phyloP scores from a whole-genome alignment of 345 rosid genomes.

The Sisymbrium altissimum region DNA sequence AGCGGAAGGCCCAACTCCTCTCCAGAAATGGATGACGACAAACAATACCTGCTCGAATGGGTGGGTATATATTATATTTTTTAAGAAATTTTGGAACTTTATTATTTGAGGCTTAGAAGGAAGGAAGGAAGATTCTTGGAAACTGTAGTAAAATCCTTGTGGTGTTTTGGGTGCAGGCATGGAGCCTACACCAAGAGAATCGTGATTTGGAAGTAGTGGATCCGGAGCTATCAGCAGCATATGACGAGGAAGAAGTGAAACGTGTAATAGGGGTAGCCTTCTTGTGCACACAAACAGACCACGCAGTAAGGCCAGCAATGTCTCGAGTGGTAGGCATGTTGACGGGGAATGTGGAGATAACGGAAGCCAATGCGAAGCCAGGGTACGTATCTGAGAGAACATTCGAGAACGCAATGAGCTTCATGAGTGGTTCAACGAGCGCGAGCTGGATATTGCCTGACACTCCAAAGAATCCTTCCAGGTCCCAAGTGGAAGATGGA shows the following conservation, averaged over 20 bases:
- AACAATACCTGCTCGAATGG: constrained; percentile 72
- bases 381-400: constrained; percentile 58
- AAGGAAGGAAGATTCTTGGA: too few relatives aligned
- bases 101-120: not conserved
- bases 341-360: constrained; percentile 49
- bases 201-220: constrained; percentile 40
- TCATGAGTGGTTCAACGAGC: constrained; percentile 37
- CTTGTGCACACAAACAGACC: constrained; percentile 45
- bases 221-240: constrained; percentile 25
- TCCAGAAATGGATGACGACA: constrained; percentile 41
- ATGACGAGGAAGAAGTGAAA: constrained; percentile 40
- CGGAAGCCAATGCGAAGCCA: constrained; percentile 39
- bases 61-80: constrained; percentile 8
- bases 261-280: constrained; percentile 48
- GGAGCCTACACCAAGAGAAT: constrained; percentile 51
- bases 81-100: not conserved
- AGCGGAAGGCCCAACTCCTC: constrained; percentile 69
- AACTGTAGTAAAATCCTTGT: too few relatives aligned
- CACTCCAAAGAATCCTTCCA: constrained; percentile 19
- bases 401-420: constrained; percentile 47
- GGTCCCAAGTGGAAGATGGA: constrained; percentile 7
- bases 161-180: constrained; percentile 38
- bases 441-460: constrained; percentile 25
- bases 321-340: constrained; percentile 49
- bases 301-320: constrained; percentile 39